Evolutionary conservation across 2,329 filamentous ascomycete genomes (phyloP), one percentile per base, ranked within the genome.

Genomic region (Calonectria naviculata): DNA sequence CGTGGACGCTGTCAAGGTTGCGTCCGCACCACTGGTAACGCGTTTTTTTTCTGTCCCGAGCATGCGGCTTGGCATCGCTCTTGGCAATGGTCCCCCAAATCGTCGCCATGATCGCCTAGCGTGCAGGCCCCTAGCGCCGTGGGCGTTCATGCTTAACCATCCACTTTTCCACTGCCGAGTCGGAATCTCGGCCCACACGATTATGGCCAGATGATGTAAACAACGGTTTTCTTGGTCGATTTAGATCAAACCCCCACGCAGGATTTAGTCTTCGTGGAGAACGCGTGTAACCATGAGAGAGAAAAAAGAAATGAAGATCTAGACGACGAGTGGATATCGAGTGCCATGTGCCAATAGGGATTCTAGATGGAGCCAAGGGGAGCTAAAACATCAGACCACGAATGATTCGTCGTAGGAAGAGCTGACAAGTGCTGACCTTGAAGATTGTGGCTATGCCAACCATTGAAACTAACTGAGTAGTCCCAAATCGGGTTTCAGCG

Each of bases 151-250:
- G 26, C 24, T 13, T 4, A 12, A n/a, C 24, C 6, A 24, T 61
- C 56, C 56, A 61, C 56, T 31, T 61, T 21, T 47, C 6, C 24
- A 29, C 42, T 36, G 61, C 44, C 61, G n/a, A 52, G 61, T 52
- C 61, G 44, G 61, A 42, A 64, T 64, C 61, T 64, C 61, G 61
- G 61, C 31, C 62, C 31, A 44, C 56, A 29, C 31, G 52, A 31
- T 58, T 21, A 58, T 26, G 52, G 7, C 24, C 15, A 19, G 36
- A 17, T 31, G 24, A 44, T 44, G 36, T 61, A 44, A 44, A n/a
- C 36, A 61, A 42, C 26, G 44, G n/a, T 26, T 42, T 61, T 24
- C 38, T 21, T 61, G 26, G 28, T 13, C 26, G 21, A 17, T 8
- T n/a, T 19, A 29, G 38, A 61, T 44, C 38, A 61, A 61, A 61